Evolutionary conservation across 2,329 filamentous ascomycete species (phyloP), one percentile per base, ranked within the genome.

Genomic region (Phyllosticta capitalensis): DNA sequence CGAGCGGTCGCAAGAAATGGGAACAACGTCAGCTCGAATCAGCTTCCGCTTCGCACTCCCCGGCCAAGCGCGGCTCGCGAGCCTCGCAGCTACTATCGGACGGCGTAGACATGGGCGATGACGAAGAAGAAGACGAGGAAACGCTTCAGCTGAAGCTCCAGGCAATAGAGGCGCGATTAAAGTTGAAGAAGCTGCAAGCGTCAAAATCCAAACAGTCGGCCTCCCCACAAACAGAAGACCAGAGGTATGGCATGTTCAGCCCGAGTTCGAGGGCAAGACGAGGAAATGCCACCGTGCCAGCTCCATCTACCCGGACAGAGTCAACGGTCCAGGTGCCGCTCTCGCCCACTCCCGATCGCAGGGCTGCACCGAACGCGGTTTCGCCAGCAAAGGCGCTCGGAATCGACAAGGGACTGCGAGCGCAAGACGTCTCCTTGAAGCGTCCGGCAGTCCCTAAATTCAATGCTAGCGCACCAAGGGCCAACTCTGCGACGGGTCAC

Each of bases 101-200:
- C 3, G 63, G 63, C 21, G 48, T 55, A 45, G 68, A 69, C 17
- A 76, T 76, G 4, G 80, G 84, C 9, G 84, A 86, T 0, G 88
- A 80, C 9, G 81, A 83, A n/a, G 67, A 70, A 19, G 83, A 95
- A 6, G 92, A 95, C 65, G 92, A 96, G 72, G 92, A 97, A 76
- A 95, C 85, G 1, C 75, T 97, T 33, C 84, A 95, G 68, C 76
- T 99, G 63, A 86, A 95, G 70, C 77, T 97, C 5, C 86, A 92
- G 64, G 90, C 89, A 59, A 95, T 99, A 61, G 87, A 97, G 72
- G 90, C 92, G 6, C 86, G 88, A 62, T 75, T 97, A 56, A 94
- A 87, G 72, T 74, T 97, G 64, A 97, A 96, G 73, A 91, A 87
- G 68, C 76, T 97, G 14, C 89, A 94, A 71, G 86, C 86, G 63